Percentiles rank a stretch among this genome's conserved stretches.
phyloP scores from a whole-genome alignment of 768 basidiomycete species.

The Agrocybe chaxingu region DNA sequence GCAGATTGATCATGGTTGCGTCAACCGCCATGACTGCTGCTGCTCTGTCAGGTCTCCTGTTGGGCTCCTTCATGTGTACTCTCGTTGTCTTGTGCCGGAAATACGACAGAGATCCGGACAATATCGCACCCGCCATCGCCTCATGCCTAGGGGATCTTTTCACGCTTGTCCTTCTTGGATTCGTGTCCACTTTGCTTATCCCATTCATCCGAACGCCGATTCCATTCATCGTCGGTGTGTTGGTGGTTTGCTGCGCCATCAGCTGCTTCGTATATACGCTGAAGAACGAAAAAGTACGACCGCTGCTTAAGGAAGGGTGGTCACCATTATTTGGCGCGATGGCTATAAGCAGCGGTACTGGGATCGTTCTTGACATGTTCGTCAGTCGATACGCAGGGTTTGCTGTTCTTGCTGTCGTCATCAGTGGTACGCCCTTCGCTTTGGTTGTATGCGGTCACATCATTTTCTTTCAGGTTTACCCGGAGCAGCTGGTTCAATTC shows the following conservation, averaged over 20 bases:
- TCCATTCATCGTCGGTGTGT: conserved; percentile 53
- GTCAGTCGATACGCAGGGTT: conserved; percentile 87
- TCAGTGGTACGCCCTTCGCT: conserved; percentile 58
- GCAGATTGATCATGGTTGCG: conserved; percentile 73
- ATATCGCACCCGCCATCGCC: conserved; percentile 93
- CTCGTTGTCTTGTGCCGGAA: conserved; percentile 77
- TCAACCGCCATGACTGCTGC: conserved; percentile 80
- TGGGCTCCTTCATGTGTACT: conserved; percentile 91
- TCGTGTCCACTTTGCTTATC: conserved; percentile 70
- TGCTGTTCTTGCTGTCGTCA: conserved; percentile 81
- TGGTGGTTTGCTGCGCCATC: conserved; percentile 44
- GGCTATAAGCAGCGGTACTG: conserved; percentile 83
- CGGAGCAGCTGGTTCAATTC: conserved; percentile 87
- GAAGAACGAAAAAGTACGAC: conserved; percentile 65
- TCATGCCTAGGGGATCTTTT: conserved; percentile 91
- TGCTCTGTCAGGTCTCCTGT: conserved; percentile 67
- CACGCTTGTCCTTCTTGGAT: conserved; percentile 81
- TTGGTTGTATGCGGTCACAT: neutral
- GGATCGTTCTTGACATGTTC: conserved; percentile 88
- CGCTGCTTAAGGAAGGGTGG: conserved; percentile 85
- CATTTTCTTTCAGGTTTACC: conserved; percentile 57
- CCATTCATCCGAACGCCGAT: conserved; percentile 60
- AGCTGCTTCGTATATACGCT: conserved; percentile 53
- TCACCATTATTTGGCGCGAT: conserved; percentile 86
- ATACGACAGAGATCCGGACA: conserved; percentile 87